These are phyloP conservation scores for Daldinia caldariorum DNA, from an alignment of 495 filamentous ascomycete genomes.

Conservation along the genomic window DNA sequence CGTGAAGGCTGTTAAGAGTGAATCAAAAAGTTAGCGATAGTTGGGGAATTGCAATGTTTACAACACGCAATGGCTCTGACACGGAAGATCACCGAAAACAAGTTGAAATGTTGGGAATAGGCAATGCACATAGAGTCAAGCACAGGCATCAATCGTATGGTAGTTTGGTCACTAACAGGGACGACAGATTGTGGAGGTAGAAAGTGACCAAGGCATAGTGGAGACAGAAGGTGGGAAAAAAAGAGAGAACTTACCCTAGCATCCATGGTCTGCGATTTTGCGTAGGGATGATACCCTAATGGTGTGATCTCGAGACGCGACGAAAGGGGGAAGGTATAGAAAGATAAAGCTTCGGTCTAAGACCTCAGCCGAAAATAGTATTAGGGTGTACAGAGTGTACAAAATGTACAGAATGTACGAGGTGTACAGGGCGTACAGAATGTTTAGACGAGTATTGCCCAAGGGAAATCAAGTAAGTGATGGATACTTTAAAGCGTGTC, in stretches of 20 bases:
- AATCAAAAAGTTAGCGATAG: slow-evolving; percentile 24
- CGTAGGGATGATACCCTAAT: slow-evolving; percentile 16
- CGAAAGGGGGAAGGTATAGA: slow-evolving; percentile 10
- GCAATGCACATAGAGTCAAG: not conserved
- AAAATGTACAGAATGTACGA: not conserved
- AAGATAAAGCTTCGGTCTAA: slow-evolving; percentile 17
- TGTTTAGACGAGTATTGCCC: not conserved
- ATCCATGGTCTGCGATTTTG: slow-evolving; percentile 47
- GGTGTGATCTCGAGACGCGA: slow-evolving; percentile 20
- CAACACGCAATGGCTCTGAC: not conserved
- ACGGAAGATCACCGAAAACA: not conserved
- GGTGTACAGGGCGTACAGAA: not conserved
- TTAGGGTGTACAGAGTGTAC: not conserved
- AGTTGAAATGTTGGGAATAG: not conserved
- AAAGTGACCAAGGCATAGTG: not conserved
- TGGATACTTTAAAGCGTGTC: slow-evolving; percentile 8
- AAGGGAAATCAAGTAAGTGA: slow-evolving; percentile 1
- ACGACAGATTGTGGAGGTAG: not conserved
- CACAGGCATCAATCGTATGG: not conserved
- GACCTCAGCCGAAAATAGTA: slow-evolving; percentile 9
- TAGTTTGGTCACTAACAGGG: not conserved
- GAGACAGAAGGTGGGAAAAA: not conserved
- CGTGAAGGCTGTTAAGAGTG: slow-evolving; percentile 73
- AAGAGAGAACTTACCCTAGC: slow-evolving; percentile 48
- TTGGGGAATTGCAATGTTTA: not conserved